Base-by-base conservation (phyloP, 768 basidiomycete genomes). In the Mycena albidolilacea region DNA sequence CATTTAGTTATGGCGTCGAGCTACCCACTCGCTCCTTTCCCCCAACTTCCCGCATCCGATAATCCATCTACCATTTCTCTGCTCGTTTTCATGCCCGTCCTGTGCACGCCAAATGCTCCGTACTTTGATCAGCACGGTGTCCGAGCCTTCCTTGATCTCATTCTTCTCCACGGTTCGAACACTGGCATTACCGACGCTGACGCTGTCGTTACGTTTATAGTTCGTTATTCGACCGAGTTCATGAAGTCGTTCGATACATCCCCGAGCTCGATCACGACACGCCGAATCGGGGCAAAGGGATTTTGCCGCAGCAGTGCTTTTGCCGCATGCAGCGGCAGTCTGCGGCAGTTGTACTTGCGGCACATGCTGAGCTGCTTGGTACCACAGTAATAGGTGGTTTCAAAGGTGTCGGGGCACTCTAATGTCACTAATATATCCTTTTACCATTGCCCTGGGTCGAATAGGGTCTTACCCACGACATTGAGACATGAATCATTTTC, bases 131-230 rank as follows among this genome's bases (percentile, higher is more conserved):
- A 39, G 5, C 38, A 15, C 21, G 50, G 46, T 5, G 52, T 59
- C 23, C 38, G 52, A 3, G 61, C 21, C 9, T 73, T 73, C 21
- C 62, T 73, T 4, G 38, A 6, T 4, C 38, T n/a, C 2, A 64
- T 73, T 46, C 4, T 58, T 1, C 17, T 23, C 9, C 67, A 73
- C 15, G 71, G 71, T 30, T 15, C 37, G 10, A 64, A 72, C 21
- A 67, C 66, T 21, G 71, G 71, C 5, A 73, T 73, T n/a, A 43
- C 60, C 7, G 17, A 73, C n/a, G 23, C 46, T 48, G 71, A 73
- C 61, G 54, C 30, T 1, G 67, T 73, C 11, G 71, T 73, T 19
- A 12, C 57, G 7, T 73, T 30, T 23, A 73, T 73, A 23, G 65
- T 68, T 12, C 52, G 37, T 30, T 72, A 72, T 23, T 71, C 70